Evolutionary conservation across 192 early-diverging fungal species (phyloP).

Genomic region (Coemansia sp.): DNA sequence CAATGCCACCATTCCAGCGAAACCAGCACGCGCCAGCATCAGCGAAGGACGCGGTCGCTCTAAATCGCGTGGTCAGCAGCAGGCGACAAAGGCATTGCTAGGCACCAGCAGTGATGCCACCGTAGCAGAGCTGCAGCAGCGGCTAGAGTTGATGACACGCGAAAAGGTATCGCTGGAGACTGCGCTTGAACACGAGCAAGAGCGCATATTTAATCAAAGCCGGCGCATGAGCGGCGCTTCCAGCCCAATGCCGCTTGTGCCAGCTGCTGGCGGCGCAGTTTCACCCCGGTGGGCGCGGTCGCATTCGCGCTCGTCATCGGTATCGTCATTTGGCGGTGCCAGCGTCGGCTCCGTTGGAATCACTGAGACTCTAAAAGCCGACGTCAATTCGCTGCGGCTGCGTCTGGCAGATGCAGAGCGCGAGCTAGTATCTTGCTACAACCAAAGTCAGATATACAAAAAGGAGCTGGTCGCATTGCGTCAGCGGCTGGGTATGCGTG

Average conservation of each 20-base stretch:
- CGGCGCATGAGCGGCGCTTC: conserved; percentile 72
- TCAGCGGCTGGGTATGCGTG: conserved; percentile 52
- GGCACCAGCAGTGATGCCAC: conserved; percentile 29
- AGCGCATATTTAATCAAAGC: conserved; percentile 82
- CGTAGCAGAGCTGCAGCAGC: conserved; percentile 60
- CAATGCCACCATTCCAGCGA: conserved; percentile 19
- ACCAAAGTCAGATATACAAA: conserved; percentile 56
- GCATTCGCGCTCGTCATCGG: conserved; percentile 51
- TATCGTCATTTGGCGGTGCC: conserved; percentile 50
- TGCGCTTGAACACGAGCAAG: conserved; percentile 88
- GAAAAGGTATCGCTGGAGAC: conserved; percentile 90
- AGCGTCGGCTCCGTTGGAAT: conserved; percentile 44
- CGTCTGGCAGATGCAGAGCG: conserved; percentile 52
- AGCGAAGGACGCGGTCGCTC: conserved; percentile 20
- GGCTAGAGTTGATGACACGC: conserved; percentile 73
- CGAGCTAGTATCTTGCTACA: conserved; percentile 53
- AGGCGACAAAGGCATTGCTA: conserved; percentile 13
- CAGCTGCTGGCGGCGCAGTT: conserved; percentile 24
- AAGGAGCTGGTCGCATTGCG: conserved; percentile 55
- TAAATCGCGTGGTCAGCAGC: conserved; percentile 34
- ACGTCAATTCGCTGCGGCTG: conserved; percentile 52
- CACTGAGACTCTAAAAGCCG: conserved; percentile 54
- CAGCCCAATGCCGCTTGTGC: conserved; percentile 50
- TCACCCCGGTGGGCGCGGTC: conserved; percentile 45
- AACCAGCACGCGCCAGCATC: neutral